phyloP scores from a whole-genome alignment of 2,329 filamentous ascomycete species.

The Rutstroemia sp. region DNA sequence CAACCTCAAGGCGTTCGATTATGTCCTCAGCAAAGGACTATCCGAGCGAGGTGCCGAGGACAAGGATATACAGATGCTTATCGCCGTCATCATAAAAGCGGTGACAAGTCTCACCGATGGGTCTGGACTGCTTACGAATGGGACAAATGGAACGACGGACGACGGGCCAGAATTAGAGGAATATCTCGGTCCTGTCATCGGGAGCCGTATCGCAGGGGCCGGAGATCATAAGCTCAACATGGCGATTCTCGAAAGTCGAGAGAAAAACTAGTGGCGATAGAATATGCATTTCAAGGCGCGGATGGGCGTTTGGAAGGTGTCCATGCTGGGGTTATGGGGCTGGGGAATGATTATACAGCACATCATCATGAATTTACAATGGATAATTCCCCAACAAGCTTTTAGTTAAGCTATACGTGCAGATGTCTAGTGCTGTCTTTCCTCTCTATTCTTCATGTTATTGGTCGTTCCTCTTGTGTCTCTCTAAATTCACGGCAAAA shows the following conservation, averaged over 20 bases:
- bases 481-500: neutral
- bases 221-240: conserved; percentile 25
- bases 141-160: conserved; percentile 19
- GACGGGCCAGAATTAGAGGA: conserved; percentile 23
- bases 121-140: conserved; percentile 13
- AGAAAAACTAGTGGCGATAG: neutral
- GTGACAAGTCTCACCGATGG: conserved; percentile 45
- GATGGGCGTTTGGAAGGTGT: neutral
- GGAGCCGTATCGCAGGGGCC: conserved; percentile 20
- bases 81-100: conserved; percentile 47
- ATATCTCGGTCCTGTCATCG: conserved; percentile 26
- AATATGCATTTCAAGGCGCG: neutral
- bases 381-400: too few species aligned
- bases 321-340: neutral
- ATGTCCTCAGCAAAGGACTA: conserved; percentile 48
- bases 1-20: conserved; percentile 57
- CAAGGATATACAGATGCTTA: conserved; percentile 52
- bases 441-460: too few species aligned
- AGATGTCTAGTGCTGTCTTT: too few species aligned
- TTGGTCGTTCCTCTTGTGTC: too few species aligned
- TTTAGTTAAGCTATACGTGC: too few species aligned
- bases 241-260: conserved; percentile 18
- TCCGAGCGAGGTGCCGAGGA: conserved; percentile 43
- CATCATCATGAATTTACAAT: too few species aligned
- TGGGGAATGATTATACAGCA: too few species aligned